These are phyloP conservation scores for Terfezia boudieri DNA, from an alignment of 495 filamentous ascomycete species.

Conservation along the genomic window DNA sequence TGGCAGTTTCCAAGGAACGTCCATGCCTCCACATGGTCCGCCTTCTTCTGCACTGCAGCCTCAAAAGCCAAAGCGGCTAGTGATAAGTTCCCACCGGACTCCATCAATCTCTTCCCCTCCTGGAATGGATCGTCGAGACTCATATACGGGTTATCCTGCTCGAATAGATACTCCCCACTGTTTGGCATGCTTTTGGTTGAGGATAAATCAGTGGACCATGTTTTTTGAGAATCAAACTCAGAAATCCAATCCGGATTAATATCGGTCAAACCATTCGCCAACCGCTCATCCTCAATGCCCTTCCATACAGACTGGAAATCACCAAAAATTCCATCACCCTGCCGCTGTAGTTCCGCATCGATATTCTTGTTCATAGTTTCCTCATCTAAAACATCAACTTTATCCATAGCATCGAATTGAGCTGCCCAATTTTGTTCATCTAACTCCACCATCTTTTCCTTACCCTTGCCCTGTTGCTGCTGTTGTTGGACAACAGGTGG, in stretches of 20 bases:
- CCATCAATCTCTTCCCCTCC: slow-evolving; percentile 77
- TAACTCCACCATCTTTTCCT: slow-evolving; percentile 74
- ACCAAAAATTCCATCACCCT: slow-evolving; percentile 39
- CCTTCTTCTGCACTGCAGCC: slow-evolving; percentile 74
- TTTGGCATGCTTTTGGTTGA: slow-evolving; percentile 16
- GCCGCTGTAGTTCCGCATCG: slow-evolving; percentile 68
- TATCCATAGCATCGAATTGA: slow-evolving; percentile 75
- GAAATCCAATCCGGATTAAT: slow-evolving; percentile 8
- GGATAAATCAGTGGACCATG: slow-evolving; percentile 15
- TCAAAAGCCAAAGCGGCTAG: slow-evolving; percentile 93
- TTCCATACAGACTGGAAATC: slow-evolving; percentile 83
- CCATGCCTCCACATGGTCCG: slow-evolving; percentile 79
- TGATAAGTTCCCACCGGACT: slow-evolving; percentile 78
- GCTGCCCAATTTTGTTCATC: slow-evolving; percentile 89
- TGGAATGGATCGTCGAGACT: slow-evolving; percentile 58
- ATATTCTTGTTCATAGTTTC: slow-evolving; percentile 33
- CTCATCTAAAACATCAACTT: slow-evolving; percentile 33
- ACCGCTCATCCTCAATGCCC: slow-evolving; percentile 62
- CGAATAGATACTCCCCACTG: slow-evolving; percentile 79
- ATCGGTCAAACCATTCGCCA: slow-evolving; percentile 20
- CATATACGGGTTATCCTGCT: slow-evolving; percentile 74
- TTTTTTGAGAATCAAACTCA: slow-evolving; percentile 14
- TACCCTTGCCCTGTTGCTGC: slow-evolving; percentile 44
- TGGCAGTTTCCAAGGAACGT: slow-evolving; percentile 72
- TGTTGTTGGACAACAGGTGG: slow-evolving; percentile 19